phyloP scores from a whole-genome alignment of 2,329 filamentous ascomycete species.

The Samsoniella hepiali region DNA sequence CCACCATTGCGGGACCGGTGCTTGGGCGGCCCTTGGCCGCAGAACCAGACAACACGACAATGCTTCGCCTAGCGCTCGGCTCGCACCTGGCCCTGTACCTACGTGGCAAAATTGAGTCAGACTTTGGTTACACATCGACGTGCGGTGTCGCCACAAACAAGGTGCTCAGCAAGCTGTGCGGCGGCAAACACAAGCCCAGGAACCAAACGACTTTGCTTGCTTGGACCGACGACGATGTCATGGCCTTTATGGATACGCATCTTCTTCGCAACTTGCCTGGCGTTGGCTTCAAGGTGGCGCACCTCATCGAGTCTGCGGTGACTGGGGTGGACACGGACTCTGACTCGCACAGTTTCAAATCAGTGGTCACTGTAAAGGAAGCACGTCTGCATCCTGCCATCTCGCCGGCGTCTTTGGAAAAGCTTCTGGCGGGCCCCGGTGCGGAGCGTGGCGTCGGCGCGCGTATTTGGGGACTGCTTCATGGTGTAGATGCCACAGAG shows the following conservation, averaged over 20 bases:
- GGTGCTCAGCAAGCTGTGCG: constrained; percentile 78
- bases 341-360: constrained; percentile 36
- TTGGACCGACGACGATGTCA: constrained; percentile 54
- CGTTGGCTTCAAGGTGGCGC: constrained; percentile 67
- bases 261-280: constrained; percentile 80
- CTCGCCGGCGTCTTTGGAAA: constrained; percentile 62
- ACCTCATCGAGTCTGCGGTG: constrained; percentile 54
- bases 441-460: constrained; percentile 67
- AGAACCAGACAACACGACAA: constrained; percentile 38
- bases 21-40: constrained; percentile 27
- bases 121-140: constrained; percentile 81
- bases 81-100: constrained; percentile 79
- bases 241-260: constrained; percentile 69
- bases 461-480: constrained; percentile 73
- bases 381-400: constrained; percentile 63
- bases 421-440: constrained; percentile 66
- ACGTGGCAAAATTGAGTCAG: constrained; percentile 66
- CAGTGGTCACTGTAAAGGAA: constrained; percentile 59
- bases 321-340: constrained; percentile 31
- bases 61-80: constrained; percentile 66
- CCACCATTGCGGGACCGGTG: constrained; percentile 61
- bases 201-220: constrained; percentile 81
- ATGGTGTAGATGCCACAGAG: constrained; percentile 73
- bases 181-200: constrained; percentile 79
- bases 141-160: constrained; percentile 89